Percentiles rank a stretch among this genome's conserved stretches.
These are phyloP conservation scores for Penicillium silybi DNA, from an alignment of 495 filamentous ascomycete genomes.

Conservation along the genomic window DNA sequence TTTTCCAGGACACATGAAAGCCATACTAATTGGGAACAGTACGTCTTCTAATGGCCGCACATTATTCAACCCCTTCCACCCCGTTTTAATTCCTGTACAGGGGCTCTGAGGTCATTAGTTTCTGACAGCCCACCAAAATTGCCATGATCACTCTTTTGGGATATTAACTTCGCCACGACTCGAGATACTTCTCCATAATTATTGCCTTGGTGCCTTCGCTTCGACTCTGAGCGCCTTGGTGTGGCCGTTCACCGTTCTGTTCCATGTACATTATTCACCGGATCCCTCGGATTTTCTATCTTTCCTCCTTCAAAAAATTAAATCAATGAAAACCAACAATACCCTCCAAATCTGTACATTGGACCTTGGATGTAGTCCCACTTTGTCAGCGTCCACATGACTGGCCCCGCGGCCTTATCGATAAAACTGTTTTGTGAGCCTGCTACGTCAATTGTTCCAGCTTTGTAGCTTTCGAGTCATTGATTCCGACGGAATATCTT, in stretches of 20 bases:
- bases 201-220: constrained; percentile 6
- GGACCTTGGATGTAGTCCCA: not conserved
- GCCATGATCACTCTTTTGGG: constrained; percentile 1
- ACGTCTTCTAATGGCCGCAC: constrained; percentile 29
- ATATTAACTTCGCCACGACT: constrained; percentile 9
- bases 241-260: constrained; percentile 9
- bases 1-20: not conserved
- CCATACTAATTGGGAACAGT: constrained; percentile 14
- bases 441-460: not conserved
- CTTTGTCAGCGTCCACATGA: constrained; percentile 15
- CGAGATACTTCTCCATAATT: constrained; percentile 20
- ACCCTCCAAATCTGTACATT: not conserved
- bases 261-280: constrained; percentile 28
- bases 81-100: constrained; percentile 16
- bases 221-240: not conserved
- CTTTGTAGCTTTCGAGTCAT: not conserved
- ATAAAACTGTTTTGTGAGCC: constrained; percentile 6
- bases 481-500: not conserved
- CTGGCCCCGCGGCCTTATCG: constrained; percentile 18
- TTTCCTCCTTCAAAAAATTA: not conserved
- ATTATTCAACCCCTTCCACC: not conserved
- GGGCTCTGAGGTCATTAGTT: constrained; percentile 9
- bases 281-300: constrained; percentile 6
- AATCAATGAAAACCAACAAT: not conserved
- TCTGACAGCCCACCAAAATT: constrained; percentile 11